These are phyloP conservation scores for Polyplosphaeria fusca DNA, from an alignment of 495 filamentous ascomycete genomes.

Conservation along the genomic window DNA sequence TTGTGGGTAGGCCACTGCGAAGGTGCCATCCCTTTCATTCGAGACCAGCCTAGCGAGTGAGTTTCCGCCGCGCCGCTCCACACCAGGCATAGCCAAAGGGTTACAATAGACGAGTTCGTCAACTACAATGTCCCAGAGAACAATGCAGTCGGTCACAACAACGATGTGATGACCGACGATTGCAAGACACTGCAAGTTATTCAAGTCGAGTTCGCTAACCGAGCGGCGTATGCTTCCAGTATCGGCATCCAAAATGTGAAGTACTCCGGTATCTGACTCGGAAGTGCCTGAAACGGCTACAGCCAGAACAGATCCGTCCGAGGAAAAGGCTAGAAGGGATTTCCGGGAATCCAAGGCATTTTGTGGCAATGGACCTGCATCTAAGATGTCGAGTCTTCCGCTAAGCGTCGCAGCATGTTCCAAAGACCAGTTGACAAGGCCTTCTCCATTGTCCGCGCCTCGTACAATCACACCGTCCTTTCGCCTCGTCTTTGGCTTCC, in stretches of 20 bases:
- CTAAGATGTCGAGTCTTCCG: conserved; percentile 41
- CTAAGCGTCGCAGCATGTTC: conserved; percentile 53
- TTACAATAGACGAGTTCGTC: conserved; percentile 36
- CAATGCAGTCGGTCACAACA: conserved; percentile 58
- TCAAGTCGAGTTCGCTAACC: conserved; percentile 53
- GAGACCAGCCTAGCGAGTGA: conserved; percentile 58
- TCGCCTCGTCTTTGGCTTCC: conserved; percentile 64
- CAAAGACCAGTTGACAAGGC: conserved; percentile 70
- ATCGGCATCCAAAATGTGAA: conserved; percentile 60
- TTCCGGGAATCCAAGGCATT: conserved; percentile 26
- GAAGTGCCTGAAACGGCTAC: conserved; percentile 47
- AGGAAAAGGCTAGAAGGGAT: conserved; percentile 67
- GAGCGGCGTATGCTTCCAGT: conserved; percentile 54
- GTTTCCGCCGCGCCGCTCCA: conserved; percentile 37
- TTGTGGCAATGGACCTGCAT: conserved; percentile 3
- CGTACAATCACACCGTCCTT: conserved; percentile 60
- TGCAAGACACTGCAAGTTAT: conserved; percentile 53
- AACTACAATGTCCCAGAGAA: conserved; percentile 33
- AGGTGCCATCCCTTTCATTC: conserved; percentile 44
- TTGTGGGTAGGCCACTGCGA: conserved; percentile 12
- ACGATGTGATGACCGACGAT: conserved; percentile 61
- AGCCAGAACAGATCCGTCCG: conserved; percentile 84
- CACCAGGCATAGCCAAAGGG: conserved; percentile 39
- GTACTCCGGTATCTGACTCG: conserved; percentile 45
- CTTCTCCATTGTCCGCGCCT: conserved; percentile 42